These are phyloP conservation scores for Hypoxylon fuscum DNA, from an alignment of 495 filamentous ascomycete species.

Conservation along the genomic window DNA sequence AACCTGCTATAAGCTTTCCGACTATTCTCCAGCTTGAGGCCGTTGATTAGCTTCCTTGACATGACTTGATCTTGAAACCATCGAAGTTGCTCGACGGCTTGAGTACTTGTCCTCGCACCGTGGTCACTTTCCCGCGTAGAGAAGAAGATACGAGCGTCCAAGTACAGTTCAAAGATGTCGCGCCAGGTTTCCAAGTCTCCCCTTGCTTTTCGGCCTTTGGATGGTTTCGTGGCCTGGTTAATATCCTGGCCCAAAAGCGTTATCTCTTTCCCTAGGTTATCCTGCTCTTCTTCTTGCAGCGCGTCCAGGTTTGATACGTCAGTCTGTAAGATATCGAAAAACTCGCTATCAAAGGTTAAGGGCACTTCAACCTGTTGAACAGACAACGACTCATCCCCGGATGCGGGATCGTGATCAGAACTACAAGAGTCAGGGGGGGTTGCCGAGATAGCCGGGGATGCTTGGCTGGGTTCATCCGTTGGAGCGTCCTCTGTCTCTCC, in stretches of 20 bases:
- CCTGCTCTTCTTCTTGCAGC: constrained; percentile 66
- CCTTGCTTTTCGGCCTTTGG: constrained; percentile 55
- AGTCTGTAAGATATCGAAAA: constrained; percentile 70
- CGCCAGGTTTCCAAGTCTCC: constrained; percentile 78
- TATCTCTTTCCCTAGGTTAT: constrained; percentile 63
- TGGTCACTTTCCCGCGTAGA: constrained; percentile 69
- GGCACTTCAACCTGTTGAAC: constrained; percentile 67
- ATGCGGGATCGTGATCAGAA: background rate
- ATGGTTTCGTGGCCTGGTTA: constrained; percentile 65
- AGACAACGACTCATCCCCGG: constrained; percentile 9
- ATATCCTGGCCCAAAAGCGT: constrained; percentile 63
- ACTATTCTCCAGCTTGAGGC: constrained; percentile 68
- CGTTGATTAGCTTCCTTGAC: constrained; percentile 57
- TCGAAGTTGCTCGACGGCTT: constrained; percentile 63
- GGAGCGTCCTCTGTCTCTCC: background rate
- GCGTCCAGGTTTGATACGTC: constrained; percentile 68
- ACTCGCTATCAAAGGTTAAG: constrained; percentile 70
- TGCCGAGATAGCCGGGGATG: background rate
- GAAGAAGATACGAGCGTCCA: constrained; percentile 77
- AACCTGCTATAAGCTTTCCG: constrained; percentile 66
- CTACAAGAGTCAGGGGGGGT: background rate
- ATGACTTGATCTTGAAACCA: constrained; percentile 68
- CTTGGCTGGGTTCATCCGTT: background rate
- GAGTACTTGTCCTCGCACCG: constrained; percentile 62
- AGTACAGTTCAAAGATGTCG: constrained; percentile 74